Percentiles rank a stretch among this genome's conserved stretches.
phyloP scores from a whole-genome alignment of 441 rosid genomes.

The Syzygium malaccense region DNA sequence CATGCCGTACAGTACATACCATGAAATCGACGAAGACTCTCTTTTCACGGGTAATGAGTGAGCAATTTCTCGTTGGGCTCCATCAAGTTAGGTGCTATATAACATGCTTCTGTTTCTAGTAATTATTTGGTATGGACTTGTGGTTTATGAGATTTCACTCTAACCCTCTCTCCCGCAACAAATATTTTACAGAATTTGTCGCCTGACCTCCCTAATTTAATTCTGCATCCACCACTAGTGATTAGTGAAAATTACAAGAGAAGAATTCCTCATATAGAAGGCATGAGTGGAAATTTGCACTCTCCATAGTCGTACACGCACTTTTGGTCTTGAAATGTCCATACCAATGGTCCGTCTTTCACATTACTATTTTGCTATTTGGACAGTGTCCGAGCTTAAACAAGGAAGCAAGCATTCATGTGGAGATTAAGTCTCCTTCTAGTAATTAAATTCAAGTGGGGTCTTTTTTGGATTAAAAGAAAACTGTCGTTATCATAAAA shows the following conservation, averaged over 20 bases:
- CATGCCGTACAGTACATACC: background rate
- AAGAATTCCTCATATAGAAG: background rate
- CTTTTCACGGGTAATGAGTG: background rate
- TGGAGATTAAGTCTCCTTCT: background rate
- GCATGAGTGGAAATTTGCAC: background rate
- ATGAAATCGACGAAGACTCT: background rate
- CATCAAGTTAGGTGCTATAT: background rate
- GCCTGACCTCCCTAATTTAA: too few relatives aligned
- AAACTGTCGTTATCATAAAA: background rate
- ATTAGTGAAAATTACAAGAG: too few relatives aligned
- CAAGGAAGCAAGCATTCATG: background rate
- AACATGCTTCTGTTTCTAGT: background rate
- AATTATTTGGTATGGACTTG: background rate
- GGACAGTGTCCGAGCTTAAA: background rate
- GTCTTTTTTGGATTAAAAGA: background rate
- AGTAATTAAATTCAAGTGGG: background rate
- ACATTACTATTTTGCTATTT: too few relatives aligned
- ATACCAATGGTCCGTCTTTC: background rate
- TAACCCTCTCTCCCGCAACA: too few relatives aligned
- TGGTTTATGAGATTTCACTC: too few relatives aligned
- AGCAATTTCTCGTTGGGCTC: background rate
- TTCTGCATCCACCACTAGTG: too few relatives aligned
- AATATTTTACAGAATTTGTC: too few relatives aligned
- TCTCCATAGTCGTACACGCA: background rate
- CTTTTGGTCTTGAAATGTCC: background rate